Evolutionary conservation across 768 basidiomycete species (phyloP), one percentile per base, ranked within the genome.

Genomic region (Gloeophyllum trabeum): DNA sequence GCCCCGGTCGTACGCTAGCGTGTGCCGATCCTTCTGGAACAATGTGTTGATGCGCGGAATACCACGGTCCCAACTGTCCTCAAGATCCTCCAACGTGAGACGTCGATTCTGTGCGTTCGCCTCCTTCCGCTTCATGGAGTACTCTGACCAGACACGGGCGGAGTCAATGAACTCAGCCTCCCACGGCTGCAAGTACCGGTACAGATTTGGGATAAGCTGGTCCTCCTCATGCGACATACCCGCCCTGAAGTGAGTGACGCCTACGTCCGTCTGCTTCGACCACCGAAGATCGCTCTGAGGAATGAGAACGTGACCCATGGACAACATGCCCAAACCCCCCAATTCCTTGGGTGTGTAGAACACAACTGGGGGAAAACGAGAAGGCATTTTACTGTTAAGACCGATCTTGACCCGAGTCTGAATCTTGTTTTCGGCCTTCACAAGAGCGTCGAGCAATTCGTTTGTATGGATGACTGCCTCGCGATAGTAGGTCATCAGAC

Each of bases 361-460:
- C 5, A 93, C 86, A 13, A 89, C 86, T 7, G 94, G 85, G 43
- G 96, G 94, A 76, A 98, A 97, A 73, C 92, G 84, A 3, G 92
- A 96, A 19, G 96, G 96, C 96, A 99, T 98, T 69, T 98, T 96
- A 61, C 86, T 89, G 72, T 97, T 96, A 51, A 96, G 57, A n/a
- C 94, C 96, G 48, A 99, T 97, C 74, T 98, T 98, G 55, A 99
- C 94, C 64, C 96, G 89, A 3, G 93, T 97, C 63, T 99, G 96
- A 37, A 98, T 94, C 71, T 98, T 98, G 76, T 97, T 97, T 67
- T 99, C 94, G 2, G 93, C 91, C 64, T 99, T 99, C 55, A 99
- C 96, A 30, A 98, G 71, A 0, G 91, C 76, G 57, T 98, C 96
- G 39, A 99, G 75, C 16, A 99, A 70, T 61, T 98, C 94, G 53